Evolutionary conservation across 2,329 filamentous ascomycete genomes (phyloP).

Genomic region (Sarocladiaceae sp.): DNA sequence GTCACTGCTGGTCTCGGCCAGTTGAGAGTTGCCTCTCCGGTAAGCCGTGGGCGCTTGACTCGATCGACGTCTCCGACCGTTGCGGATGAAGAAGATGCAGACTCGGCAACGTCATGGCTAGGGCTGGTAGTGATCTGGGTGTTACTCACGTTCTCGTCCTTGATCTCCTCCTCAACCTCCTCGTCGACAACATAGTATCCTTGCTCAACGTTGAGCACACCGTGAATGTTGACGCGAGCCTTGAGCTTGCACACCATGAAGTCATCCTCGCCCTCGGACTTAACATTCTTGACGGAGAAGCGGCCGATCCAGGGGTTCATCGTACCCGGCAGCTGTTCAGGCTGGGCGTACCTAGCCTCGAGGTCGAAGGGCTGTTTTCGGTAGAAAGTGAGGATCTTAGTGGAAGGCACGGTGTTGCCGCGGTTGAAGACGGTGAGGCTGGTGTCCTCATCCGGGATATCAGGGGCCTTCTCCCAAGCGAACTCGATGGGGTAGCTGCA

Average conservation of each 20-base stretch:
- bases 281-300: slow-evolving; percentile 96
- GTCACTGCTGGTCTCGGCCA: not conserved
- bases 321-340: slow-evolving; percentile 81
- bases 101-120: not conserved
- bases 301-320: slow-evolving; percentile 91
- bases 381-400: slow-evolving; percentile 99
- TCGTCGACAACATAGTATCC: slow-evolving; percentile 98
- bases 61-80: slow-evolving; percentile 18
- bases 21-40: not conserved
- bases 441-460: slow-evolving; percentile 98
- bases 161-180: slow-evolving; percentile 90
- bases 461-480: slow-evolving; percentile 95
- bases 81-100: slow-evolving; percentile 15
- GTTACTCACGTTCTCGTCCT: slow-evolving; percentile 41
- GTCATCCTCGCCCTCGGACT: slow-evolving; percentile 86
- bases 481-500: slow-evolving; percentile 98
- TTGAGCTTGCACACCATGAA: slow-evolving; percentile 99
- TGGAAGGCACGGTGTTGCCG: slow-evolving; percentile 94
- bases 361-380: slow-evolving; percentile 95
- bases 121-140: not conserved
- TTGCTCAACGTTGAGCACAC: slow-evolving; percentile 90
- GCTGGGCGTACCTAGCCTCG: slow-evolving; percentile 87
- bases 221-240: slow-evolving; percentile 92
- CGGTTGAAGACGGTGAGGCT: slow-evolving; percentile 96
- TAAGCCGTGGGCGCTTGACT: slow-evolving; percentile 52